A percentile compares a stretch with the other conserved stretches of the same genome.
These are phyloP conservation scores for Lasiodiplodia hormozganensis DNA, from an alignment of 2,329 filamentous ascomycete genomes.

Conservation along the genomic window DNA sequence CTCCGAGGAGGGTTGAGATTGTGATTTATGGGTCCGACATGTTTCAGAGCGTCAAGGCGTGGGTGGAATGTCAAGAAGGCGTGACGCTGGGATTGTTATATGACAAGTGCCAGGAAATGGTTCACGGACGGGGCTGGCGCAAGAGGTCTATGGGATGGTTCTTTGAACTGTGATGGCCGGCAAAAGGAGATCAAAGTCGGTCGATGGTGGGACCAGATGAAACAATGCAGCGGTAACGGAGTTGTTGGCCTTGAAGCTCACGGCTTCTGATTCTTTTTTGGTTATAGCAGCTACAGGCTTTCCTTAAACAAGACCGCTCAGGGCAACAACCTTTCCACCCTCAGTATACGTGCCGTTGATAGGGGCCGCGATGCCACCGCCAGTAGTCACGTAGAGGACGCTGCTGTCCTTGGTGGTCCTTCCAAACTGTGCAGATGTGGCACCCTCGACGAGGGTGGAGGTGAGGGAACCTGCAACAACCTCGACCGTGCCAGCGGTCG, in stretches of 20 bases:
- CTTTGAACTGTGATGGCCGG: conserved; percentile 35
- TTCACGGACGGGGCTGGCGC: not conserved
- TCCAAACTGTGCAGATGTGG: conserved; percentile 34
- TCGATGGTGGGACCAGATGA: conserved; percentile 40
- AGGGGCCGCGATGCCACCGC: conserved; percentile 33
- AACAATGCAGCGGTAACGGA: not conserved
- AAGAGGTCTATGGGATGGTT: conserved; percentile 26
- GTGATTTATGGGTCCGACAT: not conserved
- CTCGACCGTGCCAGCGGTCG: conserved; percentile 30
- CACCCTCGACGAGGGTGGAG: conserved; percentile 30
- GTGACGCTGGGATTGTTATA: conserved; percentile 23
- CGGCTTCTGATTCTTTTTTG: conserved; percentile 42
- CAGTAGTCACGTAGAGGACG: conserved; percentile 37
- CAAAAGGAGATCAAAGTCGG: conserved; percentile 37
- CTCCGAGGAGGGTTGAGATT: conserved; percentile 27
- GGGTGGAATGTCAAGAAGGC: conserved; percentile 17
- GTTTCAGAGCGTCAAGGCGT: conserved; percentile 17
- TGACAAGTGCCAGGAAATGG: conserved; percentile 2
- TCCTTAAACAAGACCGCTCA: conserved; percentile 29
- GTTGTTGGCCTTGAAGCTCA: not conserved
- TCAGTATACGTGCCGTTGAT: conserved; percentile 35
- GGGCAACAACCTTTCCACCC: conserved; percentile 37
- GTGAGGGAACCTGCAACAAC: conserved; percentile 29
- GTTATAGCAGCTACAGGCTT: conserved; percentile 37
- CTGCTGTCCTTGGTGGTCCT: conserved; percentile 32